Conservation (phyloP, 2,329 filamentous ascomycete species). For the Aspergillus fructus region DNA sequence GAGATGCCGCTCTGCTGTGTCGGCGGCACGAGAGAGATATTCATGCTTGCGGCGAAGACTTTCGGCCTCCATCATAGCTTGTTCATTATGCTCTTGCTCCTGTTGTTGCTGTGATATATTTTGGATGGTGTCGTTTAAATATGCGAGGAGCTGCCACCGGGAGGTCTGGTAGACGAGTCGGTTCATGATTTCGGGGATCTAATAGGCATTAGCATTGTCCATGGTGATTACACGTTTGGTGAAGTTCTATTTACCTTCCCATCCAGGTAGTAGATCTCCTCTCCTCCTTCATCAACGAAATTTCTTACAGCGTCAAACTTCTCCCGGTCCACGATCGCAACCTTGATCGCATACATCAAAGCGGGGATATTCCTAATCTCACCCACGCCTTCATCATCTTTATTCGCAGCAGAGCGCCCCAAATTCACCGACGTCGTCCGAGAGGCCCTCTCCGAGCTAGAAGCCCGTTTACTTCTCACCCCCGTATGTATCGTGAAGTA, state of each 20-base stretch:
- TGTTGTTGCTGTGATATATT: constrained; percentile 46
- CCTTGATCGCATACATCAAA: constrained; percentile 67
- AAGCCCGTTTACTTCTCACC: constrained; percentile 47
- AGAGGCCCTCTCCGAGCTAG: constrained; percentile 38
- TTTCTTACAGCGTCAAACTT: constrained; percentile 80
- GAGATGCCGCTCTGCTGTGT: constrained; percentile 77
- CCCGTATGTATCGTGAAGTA: constrained; percentile 73
- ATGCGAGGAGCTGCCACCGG: constrained; percentile 70
- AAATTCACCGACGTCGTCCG: constrained; percentile 29
- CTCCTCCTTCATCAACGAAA: constrained; percentile 74
- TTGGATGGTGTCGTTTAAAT: constrained; percentile 66
- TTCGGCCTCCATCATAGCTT: constrained; percentile 42
- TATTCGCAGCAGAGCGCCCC: constrained; percentile 41
- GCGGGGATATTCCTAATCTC: constrained; percentile 66
- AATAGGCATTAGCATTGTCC: neutral
- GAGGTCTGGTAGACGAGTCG: constrained; percentile 89
- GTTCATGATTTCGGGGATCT: constrained; percentile 83
- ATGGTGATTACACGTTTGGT: neutral
- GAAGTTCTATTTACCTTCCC: constrained; percentile 48
- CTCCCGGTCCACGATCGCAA: constrained; percentile 80
- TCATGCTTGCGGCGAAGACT: constrained; percentile 54
- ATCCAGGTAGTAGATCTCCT: constrained; percentile 73
- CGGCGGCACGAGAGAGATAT: constrained; percentile 71
- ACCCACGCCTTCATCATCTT: constrained; percentile 49
- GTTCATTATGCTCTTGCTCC: constrained; percentile 27